Conservation (phyloP, 129 eudicot species). For the Flaveria sonorensis region DNA sequence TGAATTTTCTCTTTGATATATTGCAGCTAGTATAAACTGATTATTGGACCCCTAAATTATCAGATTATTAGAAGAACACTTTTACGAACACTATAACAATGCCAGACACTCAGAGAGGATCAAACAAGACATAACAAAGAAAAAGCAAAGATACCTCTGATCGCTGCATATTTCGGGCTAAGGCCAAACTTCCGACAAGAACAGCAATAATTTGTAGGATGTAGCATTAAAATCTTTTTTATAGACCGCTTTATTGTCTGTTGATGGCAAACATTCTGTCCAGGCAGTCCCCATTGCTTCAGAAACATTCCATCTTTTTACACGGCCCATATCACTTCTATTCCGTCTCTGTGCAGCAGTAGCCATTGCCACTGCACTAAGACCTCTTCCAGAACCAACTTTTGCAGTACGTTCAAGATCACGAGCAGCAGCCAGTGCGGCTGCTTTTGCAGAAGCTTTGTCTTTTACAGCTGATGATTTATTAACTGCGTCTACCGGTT, state of each 20-base stretch:
- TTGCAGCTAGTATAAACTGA: conserved; percentile 7
- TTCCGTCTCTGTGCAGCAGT: conserved; percentile 84
- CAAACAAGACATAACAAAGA: conserved; percentile 8
- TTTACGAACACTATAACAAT: neutral
- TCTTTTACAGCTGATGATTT: conserved; percentile 62
- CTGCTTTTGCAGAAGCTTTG: conserved; percentile 95
- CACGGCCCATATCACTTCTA: conserved; percentile 81
- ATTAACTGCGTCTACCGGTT: conserved; percentile 54
- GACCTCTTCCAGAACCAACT: conserved; percentile 96
- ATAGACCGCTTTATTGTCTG: conserved; percentile 74
- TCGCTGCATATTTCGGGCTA: conserved; percentile 93
- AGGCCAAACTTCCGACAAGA: conserved; percentile 90
- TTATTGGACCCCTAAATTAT: conserved; percentile 3
- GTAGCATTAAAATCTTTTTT: conserved; percentile 85
- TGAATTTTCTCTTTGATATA: neutral
- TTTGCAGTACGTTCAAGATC: conserved; percentile 95
- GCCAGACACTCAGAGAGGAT: neutral
- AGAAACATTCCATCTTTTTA: conserved; percentile 88
- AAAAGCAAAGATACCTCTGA: conserved; percentile 65
- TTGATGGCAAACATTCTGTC: conserved; percentile 90
- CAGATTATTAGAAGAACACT: neutral
- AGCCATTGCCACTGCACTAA: conserved; percentile 99
- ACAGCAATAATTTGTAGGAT: conserved; percentile 90
- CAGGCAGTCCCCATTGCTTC: conserved; percentile 99
- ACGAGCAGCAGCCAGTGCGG: conserved; percentile 97